phyloP scores from a whole-genome alignment of 768 basidiomycete species.

The Podaxis sp. region DNA sequence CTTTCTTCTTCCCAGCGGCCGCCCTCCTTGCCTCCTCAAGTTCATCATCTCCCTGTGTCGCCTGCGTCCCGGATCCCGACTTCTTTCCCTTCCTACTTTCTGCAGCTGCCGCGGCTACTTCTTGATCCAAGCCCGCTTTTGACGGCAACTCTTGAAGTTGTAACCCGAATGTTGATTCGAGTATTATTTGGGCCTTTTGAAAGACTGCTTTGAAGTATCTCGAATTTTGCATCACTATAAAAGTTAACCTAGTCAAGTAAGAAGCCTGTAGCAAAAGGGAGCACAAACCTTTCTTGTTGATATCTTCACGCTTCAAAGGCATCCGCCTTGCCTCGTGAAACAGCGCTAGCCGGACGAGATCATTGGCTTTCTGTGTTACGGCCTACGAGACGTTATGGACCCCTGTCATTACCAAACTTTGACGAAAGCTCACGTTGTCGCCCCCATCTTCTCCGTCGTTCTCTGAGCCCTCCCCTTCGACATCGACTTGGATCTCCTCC shows the following conservation, averaged over 20 bases:
- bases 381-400: constrained; percentile 40
- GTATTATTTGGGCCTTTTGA: constrained; percentile 56
- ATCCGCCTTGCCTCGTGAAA: constrained; percentile 74
- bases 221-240: constrained; percentile 34
- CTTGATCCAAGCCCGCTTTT: constrained; percentile 53
- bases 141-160: constrained; percentile 79
- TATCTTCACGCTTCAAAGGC: constrained; percentile 76
- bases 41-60: constrained; percentile 35
- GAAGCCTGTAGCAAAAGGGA: background rate
- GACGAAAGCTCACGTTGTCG: constrained; percentile 1
- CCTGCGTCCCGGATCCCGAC: background rate
- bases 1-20: constrained; percentile 66
- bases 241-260: background rate
- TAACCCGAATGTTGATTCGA: constrained; percentile 73
- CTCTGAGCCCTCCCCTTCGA: constrained; percentile 7
- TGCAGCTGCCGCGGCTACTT: constrained; percentile 26
- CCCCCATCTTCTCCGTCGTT: constrained; percentile 2
- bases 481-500: background rate
- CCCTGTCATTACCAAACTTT: background rate
- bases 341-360: constrained; percentile 77
- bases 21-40: constrained; percentile 44
- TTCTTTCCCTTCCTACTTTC: constrained; percentile 10
- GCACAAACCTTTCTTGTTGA: constrained; percentile 72
- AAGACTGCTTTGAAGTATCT: constrained; percentile 69
- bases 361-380: constrained; percentile 59